Evolutionary conservation across 495 filamentous ascomycete genomes (phyloP).

Genomic region (Hypomontagnella submonticulosa): DNA sequence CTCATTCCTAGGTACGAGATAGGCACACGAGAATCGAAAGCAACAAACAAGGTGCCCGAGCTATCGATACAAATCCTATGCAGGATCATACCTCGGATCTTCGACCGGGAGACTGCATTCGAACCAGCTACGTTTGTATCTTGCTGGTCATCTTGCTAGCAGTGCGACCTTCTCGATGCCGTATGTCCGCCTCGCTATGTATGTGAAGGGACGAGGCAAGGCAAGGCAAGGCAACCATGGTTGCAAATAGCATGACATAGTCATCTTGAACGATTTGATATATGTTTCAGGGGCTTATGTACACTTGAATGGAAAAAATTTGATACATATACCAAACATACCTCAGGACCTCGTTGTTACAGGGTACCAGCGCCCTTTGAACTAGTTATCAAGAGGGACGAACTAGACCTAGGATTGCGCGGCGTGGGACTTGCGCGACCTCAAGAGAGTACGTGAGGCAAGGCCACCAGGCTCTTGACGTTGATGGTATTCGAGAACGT

Average conservation of each 20-base stretch:
- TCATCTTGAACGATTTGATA: constrained; percentile 12
- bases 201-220: constrained; percentile 4
- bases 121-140: constrained; percentile 22
- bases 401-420: constrained; percentile 8
- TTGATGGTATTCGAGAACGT: constrained; percentile 17
- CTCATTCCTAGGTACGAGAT: constrained; percentile 36
- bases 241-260: constrained; percentile 16
- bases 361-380: constrained; percentile 7
- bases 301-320: constrained; percentile 6
- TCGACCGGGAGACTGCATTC: constrained; percentile 34
- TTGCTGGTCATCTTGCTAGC: constrained; percentile 10
- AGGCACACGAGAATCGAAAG: constrained; percentile 35
- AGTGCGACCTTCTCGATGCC: background rate
- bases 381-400: constrained; percentile 17
- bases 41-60: constrained; percentile 30
- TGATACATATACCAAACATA: constrained; percentile 5
- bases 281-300: constrained; percentile 34
- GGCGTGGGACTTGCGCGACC: constrained; percentile 27
- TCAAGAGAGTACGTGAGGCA: constrained; percentile 27
- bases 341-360: constrained; percentile 4
- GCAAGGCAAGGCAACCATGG: constrained; percentile 9
- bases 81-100: constrained; percentile 33
- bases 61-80: constrained; percentile 8
- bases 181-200: constrained; percentile 3
- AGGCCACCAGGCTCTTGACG: constrained; percentile 18